These are phyloP conservation scores for Azolla pinnata DNA, from an alignment of 75 land plant species.

Conservation along the genomic window DNA sequence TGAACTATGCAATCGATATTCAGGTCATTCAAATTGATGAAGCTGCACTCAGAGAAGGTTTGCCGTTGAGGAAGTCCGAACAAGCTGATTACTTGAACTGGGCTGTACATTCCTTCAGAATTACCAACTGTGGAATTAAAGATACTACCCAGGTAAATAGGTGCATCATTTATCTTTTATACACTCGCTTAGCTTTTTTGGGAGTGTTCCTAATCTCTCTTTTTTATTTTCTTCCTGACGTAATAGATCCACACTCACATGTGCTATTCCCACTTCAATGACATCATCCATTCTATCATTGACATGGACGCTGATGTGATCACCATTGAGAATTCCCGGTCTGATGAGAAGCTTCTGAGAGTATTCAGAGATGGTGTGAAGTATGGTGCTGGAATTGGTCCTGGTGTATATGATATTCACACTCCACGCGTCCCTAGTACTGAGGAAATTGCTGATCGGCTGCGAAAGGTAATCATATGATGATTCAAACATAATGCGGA, in stretches of 20 bases:
- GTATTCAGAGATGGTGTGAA: slow-evolving; percentile 53
- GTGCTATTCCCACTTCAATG: slow-evolving; percentile 54
- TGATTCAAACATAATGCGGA: too few relatives aligned
- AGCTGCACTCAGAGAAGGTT: slow-evolving; percentile 47
- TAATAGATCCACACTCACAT: slow-evolving; percentile 39
- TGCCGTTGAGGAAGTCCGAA: slow-evolving; percentile 45
- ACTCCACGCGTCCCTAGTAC: slow-evolving; percentile 38
- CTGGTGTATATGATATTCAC: slow-evolving; percentile 53
- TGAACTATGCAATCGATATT: background rate
- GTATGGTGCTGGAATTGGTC: slow-evolving; percentile 50
- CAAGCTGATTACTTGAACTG: slow-evolving; percentile 39
- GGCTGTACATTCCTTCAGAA: slow-evolving; percentile 55
- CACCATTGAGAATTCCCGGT: slow-evolving; percentile 51
- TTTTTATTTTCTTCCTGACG: background rate
- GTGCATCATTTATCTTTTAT: too few relatives aligned
- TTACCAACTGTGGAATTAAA: slow-evolving; percentile 46
- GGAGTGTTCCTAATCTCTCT: background rate
- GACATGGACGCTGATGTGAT: slow-evolving; percentile 58
- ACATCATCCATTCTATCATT: slow-evolving; percentile 46
- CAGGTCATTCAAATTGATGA: slow-evolving; percentile 54
- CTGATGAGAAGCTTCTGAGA: slow-evolving; percentile 47
- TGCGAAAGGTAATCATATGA: slow-evolving; percentile 40
- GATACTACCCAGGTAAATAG: slow-evolving; percentile 44
- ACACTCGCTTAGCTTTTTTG: too few relatives aligned
- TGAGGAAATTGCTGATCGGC: slow-evolving; percentile 48